Evolutionary conservation across 345 rosid genomes (phyloP), one percentile per base, ranked within the genome.

Genomic region (Eucalyptus grandis): DNA sequence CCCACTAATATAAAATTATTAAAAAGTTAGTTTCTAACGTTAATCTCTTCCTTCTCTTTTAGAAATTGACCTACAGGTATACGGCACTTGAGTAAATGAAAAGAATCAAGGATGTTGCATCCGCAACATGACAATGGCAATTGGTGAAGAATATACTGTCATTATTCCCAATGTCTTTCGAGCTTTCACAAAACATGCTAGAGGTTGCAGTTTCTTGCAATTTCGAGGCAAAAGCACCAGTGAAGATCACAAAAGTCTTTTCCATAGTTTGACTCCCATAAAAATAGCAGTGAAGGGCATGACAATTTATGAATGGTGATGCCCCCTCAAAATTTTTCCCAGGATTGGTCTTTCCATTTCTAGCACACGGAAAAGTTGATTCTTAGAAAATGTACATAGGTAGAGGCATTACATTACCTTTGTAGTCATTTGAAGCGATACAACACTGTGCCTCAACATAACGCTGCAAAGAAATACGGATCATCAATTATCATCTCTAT

Each of bases 361-460:
- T 53, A 87, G 86, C 44, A 53, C 24, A 49, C 44, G 7, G 21
- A 87, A 44, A 13, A 37, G 72, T 54, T 49, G 80, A 58, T 86
- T 9, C 82, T n/a, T 90, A 49, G 85, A 50, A 43, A 51, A 89
- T 11, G 37, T 81, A 85, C 50, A 91, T 80, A 85, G 34, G 51
- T 81, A 90, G 27, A 77, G 49, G 47, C 86, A 72, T 89, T 44
- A 49, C 62, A 13, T 89, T 93, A 98, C 99, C 99, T 95, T 93
- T 97, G 91, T 97, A 98, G 90, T 97, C 98, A 94, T 98, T 98
- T 88, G 98, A 93, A 91, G 99, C 96, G 89, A 97, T 91, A 91
- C 96, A 96, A 92, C 99, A 96, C 89, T 95, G 99, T 24, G 99
- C 99, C 93, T 98, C 99, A 69, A 98, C 99, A 92, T 98, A 98